Percentiles rank a stretch among this genome's conserved stretches.
These are phyloP conservation scores for Xylaria sp. DNA, from an alignment of 2,329 filamentous ascomycete species.

Conservation along the genomic window DNA sequence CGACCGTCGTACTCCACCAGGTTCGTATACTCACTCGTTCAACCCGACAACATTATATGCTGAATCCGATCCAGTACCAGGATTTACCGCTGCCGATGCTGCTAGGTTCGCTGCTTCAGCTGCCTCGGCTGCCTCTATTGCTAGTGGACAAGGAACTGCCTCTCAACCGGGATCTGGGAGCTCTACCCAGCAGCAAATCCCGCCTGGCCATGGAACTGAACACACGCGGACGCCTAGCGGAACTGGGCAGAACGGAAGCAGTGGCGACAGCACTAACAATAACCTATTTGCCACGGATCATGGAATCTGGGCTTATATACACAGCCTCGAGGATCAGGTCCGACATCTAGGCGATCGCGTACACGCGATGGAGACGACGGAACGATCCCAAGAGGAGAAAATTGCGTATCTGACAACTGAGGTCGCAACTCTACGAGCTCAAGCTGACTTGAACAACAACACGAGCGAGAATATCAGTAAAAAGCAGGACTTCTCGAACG, in stretches of 20 bases:
- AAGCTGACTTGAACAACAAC: conserved; percentile 39
- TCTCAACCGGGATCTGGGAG: conserved; percentile 36
- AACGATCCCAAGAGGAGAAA: conserved; percentile 46
- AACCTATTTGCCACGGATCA: conserved; percentile 68
- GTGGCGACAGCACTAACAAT: conserved; percentile 65
- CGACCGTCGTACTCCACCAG: conserved; percentile 61
- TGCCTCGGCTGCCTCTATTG: conserved; percentile 22
- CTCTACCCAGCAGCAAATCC: conserved; percentile 30
- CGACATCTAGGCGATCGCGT: conserved; percentile 53
- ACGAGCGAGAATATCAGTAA: conserved; percentile 32
- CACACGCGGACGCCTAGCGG: conserved; percentile 53
- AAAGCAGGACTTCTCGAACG: not conserved
- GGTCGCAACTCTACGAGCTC: conserved; percentile 43
- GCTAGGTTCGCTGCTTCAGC: conserved; percentile 39
- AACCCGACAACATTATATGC: conserved; percentile 30
- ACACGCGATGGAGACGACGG: conserved; percentile 48
- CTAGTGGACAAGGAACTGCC: conserved; percentile 26
- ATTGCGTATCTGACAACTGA: conserved; percentile 45
- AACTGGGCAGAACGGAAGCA: conserved; percentile 58
- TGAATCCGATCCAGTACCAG: conserved; percentile 39
- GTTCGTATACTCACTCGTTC: conserved; percentile 46
- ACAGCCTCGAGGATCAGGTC: conserved; percentile 68
- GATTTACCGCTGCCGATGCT: conserved; percentile 40
- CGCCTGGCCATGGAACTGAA: conserved; percentile 26
- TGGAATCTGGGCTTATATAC: conserved; percentile 74